Conservation (phyloP, 768 basidiomycete genomes). For the Sarcomyxa edulis region DNA sequence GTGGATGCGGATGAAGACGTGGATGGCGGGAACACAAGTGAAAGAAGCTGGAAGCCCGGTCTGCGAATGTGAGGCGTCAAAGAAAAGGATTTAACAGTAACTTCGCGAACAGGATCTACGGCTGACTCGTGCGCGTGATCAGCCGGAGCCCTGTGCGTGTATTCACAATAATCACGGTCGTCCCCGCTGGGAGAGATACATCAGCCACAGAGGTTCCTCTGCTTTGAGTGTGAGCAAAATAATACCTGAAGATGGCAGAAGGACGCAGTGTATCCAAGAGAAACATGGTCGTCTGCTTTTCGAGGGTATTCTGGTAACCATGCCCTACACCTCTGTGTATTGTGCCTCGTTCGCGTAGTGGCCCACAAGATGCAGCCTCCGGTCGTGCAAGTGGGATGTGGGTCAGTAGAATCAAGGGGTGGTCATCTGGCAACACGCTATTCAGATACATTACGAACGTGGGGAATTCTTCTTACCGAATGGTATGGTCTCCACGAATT, state of each 20-base stretch:
- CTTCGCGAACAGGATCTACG: slow-evolving; percentile 54
- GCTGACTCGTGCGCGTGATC: too few species aligned
- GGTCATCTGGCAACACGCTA: slow-evolving; percentile 10
- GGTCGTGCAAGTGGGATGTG: slow-evolving; percentile 86
- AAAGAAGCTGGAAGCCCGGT: slow-evolving; percentile 85
- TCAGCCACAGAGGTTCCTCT: too few species aligned
- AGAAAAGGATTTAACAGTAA: slow-evolving; percentile 87
- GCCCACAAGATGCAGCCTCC: slow-evolving; percentile 66
- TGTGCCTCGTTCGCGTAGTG: slow-evolving; percentile 65
- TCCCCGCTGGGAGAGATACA: slow-evolving; percentile 68
- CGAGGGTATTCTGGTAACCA: slow-evolving; percentile 83
- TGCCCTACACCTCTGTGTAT: slow-evolving; percentile 71
- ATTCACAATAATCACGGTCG: slow-evolving; percentile 94
- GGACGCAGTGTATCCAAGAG: slow-evolving; percentile 64
- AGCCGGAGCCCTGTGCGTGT: too few species aligned
- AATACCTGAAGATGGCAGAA: slow-evolving; percentile 64
- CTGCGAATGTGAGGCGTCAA: slow-evolving; percentile 62
- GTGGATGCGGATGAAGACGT: slow-evolving; percentile 25
- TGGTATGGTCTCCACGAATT: slow-evolving; percentile 43
- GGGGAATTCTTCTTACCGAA: slow-evolving; percentile 21
- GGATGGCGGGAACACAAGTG: slow-evolving; percentile 40
- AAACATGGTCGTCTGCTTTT: slow-evolving; percentile 57
- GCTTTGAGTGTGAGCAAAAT: too few species aligned
- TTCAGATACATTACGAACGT: background rate
- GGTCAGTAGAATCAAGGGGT: slow-evolving; percentile 65